phyloP scores from a whole-genome alignment of 2,329 filamentous ascomycete genomes.

The Lecanicillium sp. region DNA sequence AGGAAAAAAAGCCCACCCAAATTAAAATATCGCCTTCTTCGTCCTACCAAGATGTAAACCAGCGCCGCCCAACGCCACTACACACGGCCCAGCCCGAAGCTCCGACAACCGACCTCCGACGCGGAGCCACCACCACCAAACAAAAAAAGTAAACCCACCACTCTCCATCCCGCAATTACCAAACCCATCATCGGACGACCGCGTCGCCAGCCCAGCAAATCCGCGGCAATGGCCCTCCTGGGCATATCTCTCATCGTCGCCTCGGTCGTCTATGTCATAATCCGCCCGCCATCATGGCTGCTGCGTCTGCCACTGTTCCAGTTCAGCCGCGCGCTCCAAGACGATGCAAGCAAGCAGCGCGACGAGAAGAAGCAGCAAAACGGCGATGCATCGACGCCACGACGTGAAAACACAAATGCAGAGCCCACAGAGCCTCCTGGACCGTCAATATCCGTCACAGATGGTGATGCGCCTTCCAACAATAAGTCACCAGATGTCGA shows the following conservation, averaged over 20 bases:
- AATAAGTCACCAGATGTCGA: background rate
- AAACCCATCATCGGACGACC: background rate
- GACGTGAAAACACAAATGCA: too few species aligned
- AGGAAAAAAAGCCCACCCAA: too few species aligned
- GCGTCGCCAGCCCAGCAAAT: slow-evolving; percentile 1
- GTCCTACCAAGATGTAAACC: too few species aligned
- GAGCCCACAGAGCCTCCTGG: too few species aligned
- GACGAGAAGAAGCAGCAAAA: background rate
- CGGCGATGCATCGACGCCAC: background rate
- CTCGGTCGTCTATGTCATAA: slow-evolving; percentile 48
- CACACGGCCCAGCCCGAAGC: too few species aligned
- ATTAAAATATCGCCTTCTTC: too few species aligned
- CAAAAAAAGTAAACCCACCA: background rate
- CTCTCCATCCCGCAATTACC: too few species aligned
- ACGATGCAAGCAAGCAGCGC: too few species aligned
- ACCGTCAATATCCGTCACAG: background rate
- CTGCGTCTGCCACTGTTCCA: slow-evolving; percentile 13
- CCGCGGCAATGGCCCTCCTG: slow-evolving; percentile 41
- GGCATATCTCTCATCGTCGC: slow-evolving; percentile 55
- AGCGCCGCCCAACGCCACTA: too few species aligned
- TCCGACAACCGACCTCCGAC: background rate
- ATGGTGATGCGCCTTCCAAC: background rate
- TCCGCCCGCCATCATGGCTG: slow-evolving; percentile 44
- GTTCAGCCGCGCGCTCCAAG: background rate
- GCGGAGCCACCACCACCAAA: background rate